These are phyloP conservation scores for Rhypophila decipiens DNA, from an alignment of 495 filamentous ascomycete species.

Conservation along the genomic window DNA sequence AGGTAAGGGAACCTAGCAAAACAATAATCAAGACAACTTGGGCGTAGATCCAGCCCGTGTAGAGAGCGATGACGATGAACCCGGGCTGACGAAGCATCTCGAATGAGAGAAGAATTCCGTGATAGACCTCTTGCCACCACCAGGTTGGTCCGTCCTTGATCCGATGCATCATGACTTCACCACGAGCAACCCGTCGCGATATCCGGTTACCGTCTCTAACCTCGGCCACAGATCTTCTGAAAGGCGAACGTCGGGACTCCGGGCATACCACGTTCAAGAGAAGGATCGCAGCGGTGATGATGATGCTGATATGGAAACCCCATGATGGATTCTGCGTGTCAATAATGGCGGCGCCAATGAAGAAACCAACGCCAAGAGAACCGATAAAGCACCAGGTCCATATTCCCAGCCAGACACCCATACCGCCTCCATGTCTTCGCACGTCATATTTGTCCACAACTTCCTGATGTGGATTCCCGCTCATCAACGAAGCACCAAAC, in stretches of 20 bases:
- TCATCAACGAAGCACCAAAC: constrained; percentile 67
- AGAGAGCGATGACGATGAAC: constrained; percentile 63
- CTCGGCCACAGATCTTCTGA: constrained; percentile 58
- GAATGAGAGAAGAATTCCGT: constrained; percentile 57
- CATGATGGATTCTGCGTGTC: constrained; percentile 53
- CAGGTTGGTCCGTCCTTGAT: constrained; percentile 58
- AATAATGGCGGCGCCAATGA: constrained; percentile 61
- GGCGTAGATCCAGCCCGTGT: constrained; percentile 71
- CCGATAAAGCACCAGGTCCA: constrained; percentile 71
- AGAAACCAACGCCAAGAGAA: constrained; percentile 60
- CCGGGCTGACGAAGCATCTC: constrained; percentile 67
- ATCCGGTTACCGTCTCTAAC: constrained; percentile 48
- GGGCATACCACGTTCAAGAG: constrained; percentile 60
- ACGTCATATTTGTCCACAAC: constrained; percentile 56
- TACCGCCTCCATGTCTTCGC: constrained; percentile 64
- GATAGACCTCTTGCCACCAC: constrained; percentile 69
- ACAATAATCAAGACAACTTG: constrained; percentile 64
- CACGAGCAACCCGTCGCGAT: constrained; percentile 55
- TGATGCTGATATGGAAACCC: constrained; percentile 67
- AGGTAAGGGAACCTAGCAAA: constrained; percentile 62
- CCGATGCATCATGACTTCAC: constrained; percentile 70
- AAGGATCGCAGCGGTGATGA: constrained; percentile 53
- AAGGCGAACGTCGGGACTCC: constrained; percentile 57
- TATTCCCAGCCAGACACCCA: constrained; percentile 70
- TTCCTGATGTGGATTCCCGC: constrained; percentile 64